Conservation (phyloP, 306 rosid genomes). For the Rosa lucieae region DNA sequence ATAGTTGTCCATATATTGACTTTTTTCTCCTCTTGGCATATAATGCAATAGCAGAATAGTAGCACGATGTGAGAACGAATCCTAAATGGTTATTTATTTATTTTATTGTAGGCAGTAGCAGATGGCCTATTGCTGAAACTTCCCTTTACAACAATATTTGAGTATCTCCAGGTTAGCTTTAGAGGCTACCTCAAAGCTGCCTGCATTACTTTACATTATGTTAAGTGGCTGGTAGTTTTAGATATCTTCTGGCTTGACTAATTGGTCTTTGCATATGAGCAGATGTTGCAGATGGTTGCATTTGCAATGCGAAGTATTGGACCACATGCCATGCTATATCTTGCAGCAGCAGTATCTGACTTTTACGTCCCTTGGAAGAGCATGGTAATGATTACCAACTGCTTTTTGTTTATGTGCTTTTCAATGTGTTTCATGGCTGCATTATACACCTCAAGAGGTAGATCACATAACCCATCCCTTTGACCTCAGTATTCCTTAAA, state of each 20-base stretch:
- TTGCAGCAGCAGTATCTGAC: conserved; percentile 94
- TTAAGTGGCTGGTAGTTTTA: not conserved
- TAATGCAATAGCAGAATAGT: conserved; percentile 18
- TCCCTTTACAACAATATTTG: conserved; percentile 78
- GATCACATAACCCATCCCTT: not conserved
- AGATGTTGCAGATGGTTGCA: conserved; percentile 51
- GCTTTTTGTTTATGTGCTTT: not conserved
- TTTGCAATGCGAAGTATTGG: conserved; percentile 51
- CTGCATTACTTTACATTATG: not conserved
- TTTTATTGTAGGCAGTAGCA: conserved; percentile 64
- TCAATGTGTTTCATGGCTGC: not conserved
- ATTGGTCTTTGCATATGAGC: conserved; percentile 5
- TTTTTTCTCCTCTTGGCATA: conserved; percentile 5
- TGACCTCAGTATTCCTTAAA: not conserved
- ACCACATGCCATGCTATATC: conserved; percentile 68
- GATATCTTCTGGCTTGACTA: conserved; percentile 18
- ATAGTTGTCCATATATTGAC: not conserved
- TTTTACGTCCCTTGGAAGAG: conserved; percentile 92
- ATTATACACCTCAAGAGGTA: not conserved
- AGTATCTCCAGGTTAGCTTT: conserved; percentile 88
- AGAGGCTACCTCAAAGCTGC: conserved; percentile 6
- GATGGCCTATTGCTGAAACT: conserved; percentile 65
- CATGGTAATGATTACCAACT: conserved; percentile 59
- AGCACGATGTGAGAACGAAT: conserved; percentile 14
- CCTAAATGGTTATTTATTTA: conserved; percentile 24